Evolutionary conservation across 176 grass and related monocot species (phyloP), one percentile per base, ranked within the genome.

Genomic region (Avena eriantha): DNA sequence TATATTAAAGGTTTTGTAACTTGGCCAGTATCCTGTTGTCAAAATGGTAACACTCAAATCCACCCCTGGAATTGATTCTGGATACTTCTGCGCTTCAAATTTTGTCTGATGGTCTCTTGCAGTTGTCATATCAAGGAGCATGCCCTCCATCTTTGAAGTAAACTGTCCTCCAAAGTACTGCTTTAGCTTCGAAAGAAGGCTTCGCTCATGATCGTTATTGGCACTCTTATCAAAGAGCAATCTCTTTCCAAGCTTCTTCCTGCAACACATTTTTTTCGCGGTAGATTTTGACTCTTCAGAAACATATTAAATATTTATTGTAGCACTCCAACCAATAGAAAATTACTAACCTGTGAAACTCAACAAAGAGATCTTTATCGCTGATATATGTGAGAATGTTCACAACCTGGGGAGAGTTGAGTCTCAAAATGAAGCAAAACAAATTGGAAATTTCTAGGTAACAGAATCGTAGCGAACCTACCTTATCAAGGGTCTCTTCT

Each of bases 401-500:
- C 31, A 90, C 87, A 80, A 87, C 91, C 84, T 92, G 76, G 31
- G 31, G 73, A 54, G 7, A 76, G 17, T 19, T 0, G 6, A 73
- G 12, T 16, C 7, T 13, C 23, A 15, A 9, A 31, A 2, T n/a
- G 21, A 47, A 81, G 45, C 5, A 12, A 34, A 67, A 5, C 9
- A 81, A 34, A 67, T 68, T n/a, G 24, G 34, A 81, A 81, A 49
- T 6, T n/a, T 49, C 1, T 16, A 17, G 10, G 4, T 49, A 81
- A 51, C 19, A 81, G 45, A 67, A 81, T 51, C 0, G 0, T 17
- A 51, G 63, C 59, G 80, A 54, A 60, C 19, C 33, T 76, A 94
- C 90, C 82, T 94, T 94, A 35, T 94, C 92, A 65, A 94, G 81
- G 18, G 90, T 92, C 53, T 91, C 90, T 50, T 94, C 90, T 33